Evolutionary conservation across 805 yeast species (phyloP).

Genomic region (Ogataea methanolica): DNA sequence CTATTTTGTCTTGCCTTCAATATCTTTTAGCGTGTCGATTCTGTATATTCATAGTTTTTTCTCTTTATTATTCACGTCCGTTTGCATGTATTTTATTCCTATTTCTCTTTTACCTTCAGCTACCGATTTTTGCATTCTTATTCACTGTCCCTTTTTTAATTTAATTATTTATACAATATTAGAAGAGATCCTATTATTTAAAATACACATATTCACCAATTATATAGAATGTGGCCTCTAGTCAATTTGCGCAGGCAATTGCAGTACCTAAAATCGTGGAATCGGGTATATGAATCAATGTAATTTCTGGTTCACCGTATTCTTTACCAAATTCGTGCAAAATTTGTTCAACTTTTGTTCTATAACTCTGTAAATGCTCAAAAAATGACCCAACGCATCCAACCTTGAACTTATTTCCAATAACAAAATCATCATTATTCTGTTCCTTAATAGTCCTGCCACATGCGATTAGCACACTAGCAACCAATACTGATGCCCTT

Average conservation of each 20-base stretch:
- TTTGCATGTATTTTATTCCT: no score
- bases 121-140: no score
- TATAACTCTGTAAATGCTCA: slow-evolving; percentile 36
- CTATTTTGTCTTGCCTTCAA: neutral
- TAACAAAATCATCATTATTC: neutral
- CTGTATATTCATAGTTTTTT: no score
- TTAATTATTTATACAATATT: no score
- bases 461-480: slow-evolving; percentile 38
- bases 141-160: no score
- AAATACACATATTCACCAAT: no score
- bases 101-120: no score
- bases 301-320: slow-evolving; percentile 28
- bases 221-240: neutral
- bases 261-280: slow-evolving; percentile 51
- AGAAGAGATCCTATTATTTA: no score
- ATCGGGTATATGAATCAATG: slow-evolving; percentile 37
- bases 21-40: no score
- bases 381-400: slow-evolving; percentile 52
- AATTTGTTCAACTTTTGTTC: slow-evolving; percentile 29
- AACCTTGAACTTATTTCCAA: slow-evolving; percentile 26
- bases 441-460: slow-evolving; percentile 23
- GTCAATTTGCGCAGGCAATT: slow-evolving; percentile 35
- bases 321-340: slow-evolving; percentile 9
- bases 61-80: no score
- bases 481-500: slow-evolving; percentile 42